A percentile compares a stretch with the other conserved stretches of the same genome.
Evolutionary conservation across 345 rosid genomes (phyloP).

Genomic region (Isatis tinctoria): DNA sequence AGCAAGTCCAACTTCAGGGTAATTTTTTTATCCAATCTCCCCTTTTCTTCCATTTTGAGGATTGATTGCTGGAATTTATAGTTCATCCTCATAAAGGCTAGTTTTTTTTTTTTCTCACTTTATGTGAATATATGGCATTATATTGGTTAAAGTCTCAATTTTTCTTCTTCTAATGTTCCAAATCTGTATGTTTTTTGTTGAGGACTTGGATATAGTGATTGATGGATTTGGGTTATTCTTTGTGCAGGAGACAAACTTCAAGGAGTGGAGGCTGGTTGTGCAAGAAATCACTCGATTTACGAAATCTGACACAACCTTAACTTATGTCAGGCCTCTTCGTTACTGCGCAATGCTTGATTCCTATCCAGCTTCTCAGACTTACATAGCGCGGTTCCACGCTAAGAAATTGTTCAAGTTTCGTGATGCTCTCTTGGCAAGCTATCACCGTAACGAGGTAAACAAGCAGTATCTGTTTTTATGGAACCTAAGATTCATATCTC

Average conservation of each 20-base stretch:
- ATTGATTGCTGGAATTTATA: not conserved
- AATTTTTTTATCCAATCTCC: no score
- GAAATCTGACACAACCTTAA: constrained; percentile 40
- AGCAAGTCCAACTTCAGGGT: constrained; percentile 68
- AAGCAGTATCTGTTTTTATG: not conserved
- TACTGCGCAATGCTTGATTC: constrained; percentile 63
- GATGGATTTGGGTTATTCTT: not conserved
- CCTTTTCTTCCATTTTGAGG: not conserved
- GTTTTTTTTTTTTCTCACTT: not conserved
- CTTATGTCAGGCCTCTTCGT: constrained; percentile 67
- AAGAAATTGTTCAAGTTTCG: constrained; percentile 72
- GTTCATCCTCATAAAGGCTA: not conserved
- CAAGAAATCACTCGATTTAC: constrained; percentile 75
- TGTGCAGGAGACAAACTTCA: constrained; percentile 74
- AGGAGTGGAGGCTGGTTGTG: constrained; percentile 87
- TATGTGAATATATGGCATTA: not conserved
- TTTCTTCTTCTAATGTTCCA: not conserved
- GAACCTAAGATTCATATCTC: not conserved
- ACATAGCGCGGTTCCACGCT: constrained; percentile 76
- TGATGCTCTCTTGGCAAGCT: constrained; percentile 82
- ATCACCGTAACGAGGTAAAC: constrained; percentile 76
- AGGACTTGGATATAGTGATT: not conserved
- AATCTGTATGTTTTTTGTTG: not conserved
- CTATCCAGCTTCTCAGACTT: constrained; percentile 70
- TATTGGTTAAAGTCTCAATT: not conserved